Percentiles rank a stretch among this genome's conserved stretches.
These are phyloP conservation scores for Candida gorgasii DNA, from an alignment of 805 yeast genomes.

Conservation along the genomic window DNA sequence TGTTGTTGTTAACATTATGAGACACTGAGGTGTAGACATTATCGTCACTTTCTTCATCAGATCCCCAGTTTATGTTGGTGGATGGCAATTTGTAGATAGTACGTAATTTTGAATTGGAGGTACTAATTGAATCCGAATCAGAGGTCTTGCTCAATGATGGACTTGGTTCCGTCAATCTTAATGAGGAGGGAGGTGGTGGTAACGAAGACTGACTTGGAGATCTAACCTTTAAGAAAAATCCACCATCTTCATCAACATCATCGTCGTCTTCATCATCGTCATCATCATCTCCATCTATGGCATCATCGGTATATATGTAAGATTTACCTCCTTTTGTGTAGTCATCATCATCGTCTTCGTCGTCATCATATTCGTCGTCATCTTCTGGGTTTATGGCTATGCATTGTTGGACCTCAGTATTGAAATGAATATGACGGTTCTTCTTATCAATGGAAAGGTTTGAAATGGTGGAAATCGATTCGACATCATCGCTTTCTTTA, in stretches of 20 bases:
- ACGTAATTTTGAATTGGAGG: conserved; percentile 34
- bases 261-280: conserved; percentile 38
- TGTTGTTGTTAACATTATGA: conserved; percentile 67
- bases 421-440: conserved; percentile 84
- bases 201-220: conserved; percentile 35
- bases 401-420: conserved; percentile 93
- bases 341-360: conserved; percentile 20
- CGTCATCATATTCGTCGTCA: conserved; percentile 25
- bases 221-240: conserved; percentile 61
- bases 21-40: conserved; percentile 54
- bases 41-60: conserved; percentile 61
- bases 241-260: conserved; percentile 64
- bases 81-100: conserved; percentile 84
- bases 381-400: conserved; percentile 63
- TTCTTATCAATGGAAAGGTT: conserved; percentile 11
- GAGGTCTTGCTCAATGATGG: conserved; percentile 18
- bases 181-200: conserved; percentile 19
- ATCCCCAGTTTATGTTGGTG: conserved; percentile 77
- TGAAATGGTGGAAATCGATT: conserved; percentile 2
- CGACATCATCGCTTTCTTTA: not conserved
- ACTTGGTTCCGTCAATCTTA: conserved; percentile 9
- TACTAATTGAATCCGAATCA: conserved; percentile 32
- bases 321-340: conserved; percentile 14
- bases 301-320: conserved; percentile 15
- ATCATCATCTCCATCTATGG: conserved; percentile 23